phyloP scores from a whole-genome alignment of 352 stramenopile genomes.

The Pythium aquatile region DNA sequence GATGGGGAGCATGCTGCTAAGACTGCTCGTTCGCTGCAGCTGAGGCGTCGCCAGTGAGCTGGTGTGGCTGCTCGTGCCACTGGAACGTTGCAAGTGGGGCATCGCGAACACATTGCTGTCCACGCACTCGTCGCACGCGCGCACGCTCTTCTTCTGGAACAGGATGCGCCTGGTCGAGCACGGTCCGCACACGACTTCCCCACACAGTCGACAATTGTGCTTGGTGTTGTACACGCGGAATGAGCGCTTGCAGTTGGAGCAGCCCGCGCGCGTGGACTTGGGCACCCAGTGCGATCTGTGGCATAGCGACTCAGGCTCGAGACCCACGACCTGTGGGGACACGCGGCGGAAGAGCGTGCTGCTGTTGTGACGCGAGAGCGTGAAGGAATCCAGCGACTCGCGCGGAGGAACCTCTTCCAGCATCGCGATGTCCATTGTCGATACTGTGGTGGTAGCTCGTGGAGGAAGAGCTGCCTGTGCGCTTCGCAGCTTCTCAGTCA shows the following conservation, averaged over 20 bases:
- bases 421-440: neutral
- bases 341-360: constrained; percentile 49
- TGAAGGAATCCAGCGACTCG: constrained; percentile 7
- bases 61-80: constrained; percentile 25
- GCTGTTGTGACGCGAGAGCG: constrained; percentile 18
- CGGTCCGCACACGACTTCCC: constrained; percentile 68
- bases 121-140: constrained; percentile 76
- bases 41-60: constrained; percentile 1
- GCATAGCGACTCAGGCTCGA: constrained; percentile 66
- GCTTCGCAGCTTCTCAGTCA: neutral
- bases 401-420: constrained; percentile 2
- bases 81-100: constrained; percentile 39
- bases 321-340: constrained; percentile 62
- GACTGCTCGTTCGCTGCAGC: constrained; percentile 3
- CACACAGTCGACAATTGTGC: constrained; percentile 78
- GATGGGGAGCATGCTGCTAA: neutral
- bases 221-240: constrained; percentile 70
- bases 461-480: neutral
- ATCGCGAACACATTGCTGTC: constrained; percentile 54
- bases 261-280: constrained; percentile 61
- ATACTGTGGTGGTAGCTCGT: neutral
- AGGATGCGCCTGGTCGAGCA: constrained; percentile 76
- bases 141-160: constrained; percentile 71
- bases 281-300: constrained; percentile 74
- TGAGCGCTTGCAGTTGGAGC: constrained; percentile 59